Conservation (phyloP, 305 asterid genomes). For the Coffea humblotiana region DNA sequence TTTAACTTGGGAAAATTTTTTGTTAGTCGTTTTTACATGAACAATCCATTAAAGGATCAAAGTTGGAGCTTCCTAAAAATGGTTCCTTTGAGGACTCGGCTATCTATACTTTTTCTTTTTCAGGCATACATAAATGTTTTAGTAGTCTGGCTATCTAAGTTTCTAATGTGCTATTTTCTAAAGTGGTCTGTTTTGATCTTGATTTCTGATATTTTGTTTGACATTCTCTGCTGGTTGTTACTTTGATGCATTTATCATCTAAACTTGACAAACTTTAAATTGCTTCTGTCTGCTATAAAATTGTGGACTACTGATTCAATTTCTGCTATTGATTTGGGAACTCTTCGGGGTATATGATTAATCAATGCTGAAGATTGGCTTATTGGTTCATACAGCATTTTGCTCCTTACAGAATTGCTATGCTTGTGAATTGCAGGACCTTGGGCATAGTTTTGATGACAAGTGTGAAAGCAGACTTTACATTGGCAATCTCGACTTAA, state of each 20-base stretch:
- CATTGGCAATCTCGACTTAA: slow-evolving; percentile 78
- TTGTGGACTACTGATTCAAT: not conserved
- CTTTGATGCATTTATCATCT: not conserved
- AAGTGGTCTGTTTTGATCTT: too few relatives aligned
- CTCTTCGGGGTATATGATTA: not conserved
- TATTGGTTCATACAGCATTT: not conserved
- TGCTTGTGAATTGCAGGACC: slow-evolving; percentile 40
- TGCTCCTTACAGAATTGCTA: not conserved
- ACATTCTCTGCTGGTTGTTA: not conserved
- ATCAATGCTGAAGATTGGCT: not conserved
- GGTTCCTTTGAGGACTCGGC: not conserved
- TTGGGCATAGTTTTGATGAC: slow-evolving; percentile 39
- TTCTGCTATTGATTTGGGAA: not conserved
- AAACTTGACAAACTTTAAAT: not conserved
- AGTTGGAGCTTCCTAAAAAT: not conserved
- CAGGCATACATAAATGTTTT: not conserved
- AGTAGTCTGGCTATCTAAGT: not conserved
- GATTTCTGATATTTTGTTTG: not conserved
- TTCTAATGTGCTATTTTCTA: not conserved
- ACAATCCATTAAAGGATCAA: not conserved
- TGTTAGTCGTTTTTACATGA: not conserved
- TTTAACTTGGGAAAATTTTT: not conserved
- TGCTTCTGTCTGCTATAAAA: not conserved
- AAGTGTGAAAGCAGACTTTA: slow-evolving; percentile 69
- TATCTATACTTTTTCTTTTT: not conserved